phyloP scores from a whole-genome alignment of 495 filamentous ascomycete genomes.

The Penicillium desertorum region DNA sequence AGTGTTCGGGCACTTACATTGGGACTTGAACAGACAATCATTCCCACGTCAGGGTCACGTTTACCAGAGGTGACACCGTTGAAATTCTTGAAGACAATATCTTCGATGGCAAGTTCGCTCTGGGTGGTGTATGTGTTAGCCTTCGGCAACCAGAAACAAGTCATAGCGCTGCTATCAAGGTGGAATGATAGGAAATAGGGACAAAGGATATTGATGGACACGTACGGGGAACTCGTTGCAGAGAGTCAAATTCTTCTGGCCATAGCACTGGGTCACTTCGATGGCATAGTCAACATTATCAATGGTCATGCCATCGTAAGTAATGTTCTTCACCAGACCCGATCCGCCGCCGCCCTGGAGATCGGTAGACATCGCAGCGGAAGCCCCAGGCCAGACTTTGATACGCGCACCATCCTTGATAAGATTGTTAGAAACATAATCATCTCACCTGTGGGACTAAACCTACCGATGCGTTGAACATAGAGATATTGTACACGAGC shows the following conservation, averaged over 20 bases:
- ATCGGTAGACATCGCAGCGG: slow-evolving; percentile 51
- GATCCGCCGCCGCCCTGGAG: slow-evolving; percentile 61
- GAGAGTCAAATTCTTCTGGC: slow-evolving; percentile 60
- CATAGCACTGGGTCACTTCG: slow-evolving; percentile 66
- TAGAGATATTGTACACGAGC: slow-evolving; percentile 64
- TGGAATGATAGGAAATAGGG: background rate
- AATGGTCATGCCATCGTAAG: slow-evolving; percentile 55
- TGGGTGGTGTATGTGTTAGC: slow-evolving; percentile 12
- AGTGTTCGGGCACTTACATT: slow-evolving; percentile 29
- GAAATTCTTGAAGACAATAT: slow-evolving; percentile 55
- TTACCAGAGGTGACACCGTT: slow-evolving; percentile 54
- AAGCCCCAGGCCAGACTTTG: slow-evolving; percentile 65
- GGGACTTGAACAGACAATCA: slow-evolving; percentile 57
- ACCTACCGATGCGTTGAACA: slow-evolving; percentile 58
- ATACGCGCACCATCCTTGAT: slow-evolving; percentile 62
- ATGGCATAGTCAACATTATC: slow-evolving; percentile 64
- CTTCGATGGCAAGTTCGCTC: slow-evolving; percentile 57
- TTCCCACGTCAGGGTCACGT: slow-evolving; percentile 51
- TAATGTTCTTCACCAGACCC: slow-evolving; percentile 56
- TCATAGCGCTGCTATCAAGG: background rate
- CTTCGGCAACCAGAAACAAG: background rate
- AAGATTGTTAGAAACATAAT: background rate
- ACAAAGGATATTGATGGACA: background rate
- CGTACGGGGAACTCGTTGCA: slow-evolving; percentile 56
- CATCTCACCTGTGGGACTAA: background rate